Base-by-base conservation (phyloP, 2,329 filamentous ascomycete species). In the Rutstroemia sydowiana region DNA sequence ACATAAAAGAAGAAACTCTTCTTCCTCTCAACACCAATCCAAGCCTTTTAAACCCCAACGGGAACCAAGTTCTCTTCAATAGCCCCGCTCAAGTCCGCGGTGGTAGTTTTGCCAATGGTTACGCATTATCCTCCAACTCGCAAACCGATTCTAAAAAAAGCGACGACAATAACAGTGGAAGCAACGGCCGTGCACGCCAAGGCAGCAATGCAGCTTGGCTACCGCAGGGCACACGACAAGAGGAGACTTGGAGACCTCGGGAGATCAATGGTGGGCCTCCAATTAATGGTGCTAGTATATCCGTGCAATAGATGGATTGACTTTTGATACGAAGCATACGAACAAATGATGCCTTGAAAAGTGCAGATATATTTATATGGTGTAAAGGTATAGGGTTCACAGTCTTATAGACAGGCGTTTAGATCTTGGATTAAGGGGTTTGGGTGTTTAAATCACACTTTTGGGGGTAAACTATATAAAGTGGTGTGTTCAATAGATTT, bases 211-310 rank as follows among this genome's bases (percentile, higher is more conserved):
- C 47, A 58, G 72, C 73, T 26, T 92, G 87, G 81, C 71, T 95
- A 53, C 79, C 86, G 16, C 84, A 85, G 0, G 88, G 89, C 7
- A 95, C 88, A 1, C 90, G 82, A 65, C 87, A 92, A 67, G 87
- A 95, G 66, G 86, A 89, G 47, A 95, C 88, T 2, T 95, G 90
- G 91, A 74, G 73, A 57, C 56, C 57, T 59, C 54, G 30, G 55
- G 32, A 49, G 10, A 49, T 49, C 40, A 44, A 31, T n/a, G 32
- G 40, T 30, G 48, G 48, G 10, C 42, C 48, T 6, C 21, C 41
- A 13, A 9, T 32, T 2, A 46, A 51, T 23, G 41, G 48, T 39
- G 20, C 31, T 8, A 47, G 49, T 9, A 48, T 48, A 31, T 42
- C 50, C 28, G 18, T 41, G 3, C 18, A 18, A 9, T 52, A 48